phyloP scores from a whole-genome alignment of 805 yeast species.

The Maudiozyma turicensis region DNA sequence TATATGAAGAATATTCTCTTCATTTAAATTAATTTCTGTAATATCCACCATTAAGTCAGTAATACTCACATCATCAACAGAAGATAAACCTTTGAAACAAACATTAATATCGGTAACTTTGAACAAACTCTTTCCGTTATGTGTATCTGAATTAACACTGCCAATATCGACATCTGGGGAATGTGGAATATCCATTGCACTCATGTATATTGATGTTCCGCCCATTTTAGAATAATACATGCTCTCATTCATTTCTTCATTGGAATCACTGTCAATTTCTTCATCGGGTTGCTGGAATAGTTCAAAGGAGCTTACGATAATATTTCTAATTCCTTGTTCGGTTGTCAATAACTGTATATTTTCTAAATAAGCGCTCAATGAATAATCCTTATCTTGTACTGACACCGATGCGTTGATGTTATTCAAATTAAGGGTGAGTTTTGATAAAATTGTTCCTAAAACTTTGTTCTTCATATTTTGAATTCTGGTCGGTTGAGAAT shows the following conservation, averaged over 20 bases:
- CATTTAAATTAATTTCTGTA: conserved; percentile 29
- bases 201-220: conserved; percentile 66
- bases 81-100: conserved; percentile 39
- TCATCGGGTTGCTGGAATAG: background rate
- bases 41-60: conserved; percentile 31
- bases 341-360: conserved; percentile 4
- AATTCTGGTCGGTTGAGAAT: conserved; percentile 14
- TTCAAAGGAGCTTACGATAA: background rate
- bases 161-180: background rate
- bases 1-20: conserved; percentile 5
- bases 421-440: conserved; percentile 42
- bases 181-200: conserved; percentile 46
- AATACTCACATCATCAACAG: conserved; percentile 25
- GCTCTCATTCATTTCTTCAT: conserved; percentile 37
- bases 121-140: conserved; percentile 10
- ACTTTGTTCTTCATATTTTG: conserved; percentile 54
- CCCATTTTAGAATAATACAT: conserved; percentile 59
- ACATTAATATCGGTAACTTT: conserved; percentile 30
- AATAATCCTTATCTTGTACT: conserved; percentile 30
- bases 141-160: background rate
- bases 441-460: conserved; percentile 56
- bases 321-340: conserved; percentile 3
- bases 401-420: conserved; percentile 41
- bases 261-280: background rate
- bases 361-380: conserved; percentile 29